Base-by-base conservation (phyloP, 176 grass and related monocot genomes). In the Oryza officinalis region DNA sequence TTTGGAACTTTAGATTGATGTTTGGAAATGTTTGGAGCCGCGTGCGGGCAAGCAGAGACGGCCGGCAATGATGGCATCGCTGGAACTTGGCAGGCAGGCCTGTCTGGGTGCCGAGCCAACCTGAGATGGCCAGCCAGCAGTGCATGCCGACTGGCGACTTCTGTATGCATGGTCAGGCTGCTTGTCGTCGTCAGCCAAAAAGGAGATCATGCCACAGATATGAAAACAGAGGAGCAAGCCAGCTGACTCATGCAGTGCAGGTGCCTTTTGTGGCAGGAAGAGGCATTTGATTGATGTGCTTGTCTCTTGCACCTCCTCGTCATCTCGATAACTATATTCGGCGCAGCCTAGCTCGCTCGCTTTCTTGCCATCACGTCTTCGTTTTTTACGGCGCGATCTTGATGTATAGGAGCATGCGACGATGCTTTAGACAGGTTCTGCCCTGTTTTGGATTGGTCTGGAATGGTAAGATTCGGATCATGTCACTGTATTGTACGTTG, bases 211-310 rank as follows among this genome's bases (percentile, higher is more conserved):
- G n/a, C 75, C 75, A 77, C 37, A 25, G 3, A 25, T 15, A 6
- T 41, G 50, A 54, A 54, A 54, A 54, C 50, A 80, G 78, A 33
- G 46, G 5, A 46, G 38, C 14, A 28, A 5, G 30, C 52, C 32
- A n/a, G 13, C 17, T 64, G 80, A 52, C 49, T 38, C 49, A 6
- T 18, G 12, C 0, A 54, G 67, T 14, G 11, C 57, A 10, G 57
- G 52, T 52, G 50, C 73, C 72, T 41, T 64, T 43, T n/a, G 57
- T 54, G 49, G 50, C 50, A 54, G 49, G 6, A 54, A 14, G 13
- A 65, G 27, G n/a, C 25, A 20, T 82, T 79, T 84, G 59, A 44
- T 79, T 67, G 20, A 67, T 33, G 5, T 27, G 65, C 43, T 83
- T 72, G 80, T 78, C 80, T 44, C 80, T 67, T 72, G 31, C 49